Evolutionary conservation across 106 monocot genomes (phyloP).

Genomic region (Platanthera guangdongensis): DNA sequence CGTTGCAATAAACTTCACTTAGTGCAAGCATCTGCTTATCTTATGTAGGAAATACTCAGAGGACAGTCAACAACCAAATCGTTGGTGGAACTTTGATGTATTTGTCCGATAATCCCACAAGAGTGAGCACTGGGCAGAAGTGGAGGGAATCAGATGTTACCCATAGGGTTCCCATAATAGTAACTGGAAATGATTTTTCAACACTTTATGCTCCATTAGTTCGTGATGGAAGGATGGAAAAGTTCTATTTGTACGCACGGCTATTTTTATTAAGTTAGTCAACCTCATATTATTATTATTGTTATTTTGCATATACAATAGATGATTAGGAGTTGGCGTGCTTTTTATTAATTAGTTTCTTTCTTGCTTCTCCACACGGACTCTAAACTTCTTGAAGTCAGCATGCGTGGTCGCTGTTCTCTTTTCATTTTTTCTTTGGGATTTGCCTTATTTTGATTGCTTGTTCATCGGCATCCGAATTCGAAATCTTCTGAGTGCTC

Average conservation of each 20-base stretch:
- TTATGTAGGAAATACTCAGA: slow-evolving; percentile 79
- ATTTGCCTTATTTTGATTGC: too few species aligned
- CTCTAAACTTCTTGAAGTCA: too few species aligned
- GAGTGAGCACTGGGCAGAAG: slow-evolving; percentile 84
- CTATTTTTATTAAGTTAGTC: background rate
- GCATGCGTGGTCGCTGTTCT: too few species aligned
- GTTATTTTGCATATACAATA: background rate
- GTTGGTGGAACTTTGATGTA: slow-evolving; percentile 93
- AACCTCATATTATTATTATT: too few species aligned
- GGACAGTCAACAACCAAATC: slow-evolving; percentile 98
- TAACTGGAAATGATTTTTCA: slow-evolving; percentile 92
- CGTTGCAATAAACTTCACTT: too few species aligned
- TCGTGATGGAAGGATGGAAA: slow-evolving; percentile 97
- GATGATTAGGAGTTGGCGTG: too few species aligned
- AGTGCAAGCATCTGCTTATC: background rate
- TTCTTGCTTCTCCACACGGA: too few species aligned
- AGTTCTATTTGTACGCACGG: slow-evolving; percentile 70
- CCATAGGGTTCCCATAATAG: slow-evolving; percentile 75
- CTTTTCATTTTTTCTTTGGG: too few species aligned
- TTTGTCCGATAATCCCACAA: slow-evolving; percentile 77
- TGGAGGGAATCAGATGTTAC: slow-evolving; percentile 93
- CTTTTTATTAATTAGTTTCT: too few species aligned
- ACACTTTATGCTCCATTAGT: slow-evolving; percentile 89
- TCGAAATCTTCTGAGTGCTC: too few species aligned
- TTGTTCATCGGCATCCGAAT: too few species aligned